Conservation (phyloP, 176 grass and related monocot species). For the Tuctoria greenei region DNA sequence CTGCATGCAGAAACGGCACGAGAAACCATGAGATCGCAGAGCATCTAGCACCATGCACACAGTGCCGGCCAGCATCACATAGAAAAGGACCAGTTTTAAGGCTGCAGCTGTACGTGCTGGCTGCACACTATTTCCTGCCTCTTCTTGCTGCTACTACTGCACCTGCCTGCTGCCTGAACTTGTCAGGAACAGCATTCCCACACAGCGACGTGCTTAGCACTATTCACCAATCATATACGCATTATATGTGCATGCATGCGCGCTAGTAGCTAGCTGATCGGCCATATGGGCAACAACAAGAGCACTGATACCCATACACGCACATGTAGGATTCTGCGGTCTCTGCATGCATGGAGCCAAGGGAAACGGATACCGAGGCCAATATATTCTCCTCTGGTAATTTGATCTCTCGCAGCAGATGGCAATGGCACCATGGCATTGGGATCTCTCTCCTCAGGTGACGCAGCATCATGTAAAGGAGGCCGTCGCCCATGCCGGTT, state of each 20-base stretch:
- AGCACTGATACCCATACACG: slow-evolving; percentile 17
- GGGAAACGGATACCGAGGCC: slow-evolving; percentile 33
- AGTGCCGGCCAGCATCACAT: neutral
- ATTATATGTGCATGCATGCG: slow-evolving; percentile 22
- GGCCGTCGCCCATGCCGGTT: slow-evolving; percentile 11
- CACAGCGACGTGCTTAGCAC: neutral
- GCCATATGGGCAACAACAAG: neutral
- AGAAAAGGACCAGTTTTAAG: slow-evolving; percentile 26
- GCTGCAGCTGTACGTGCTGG: neutral
- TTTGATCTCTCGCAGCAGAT: slow-evolving; percentile 22
- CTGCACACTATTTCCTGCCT: slow-evolving; percentile 19
- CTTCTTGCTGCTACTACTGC: neutral
- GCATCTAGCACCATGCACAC: neutral
- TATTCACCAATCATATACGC: slow-evolving; percentile 54
- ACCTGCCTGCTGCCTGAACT: neutral
- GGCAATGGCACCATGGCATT: slow-evolving; percentile 13
- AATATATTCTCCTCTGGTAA: slow-evolving; percentile 29
- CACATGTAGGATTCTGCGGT: neutral
- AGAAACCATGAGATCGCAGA: slow-evolving; percentile 24
- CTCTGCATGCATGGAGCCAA: slow-evolving; percentile 3
- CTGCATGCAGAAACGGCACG: slow-evolving; percentile 48
- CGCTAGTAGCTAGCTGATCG: neutral
- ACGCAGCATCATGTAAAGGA: neutral
- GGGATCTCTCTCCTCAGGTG: neutral
- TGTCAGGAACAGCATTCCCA: neutral